Percentiles rank a stretch among this genome's conserved stretches.
Conservation (phyloP, 441 rosid genomes). For the Pelargonium citronellum region DNA sequence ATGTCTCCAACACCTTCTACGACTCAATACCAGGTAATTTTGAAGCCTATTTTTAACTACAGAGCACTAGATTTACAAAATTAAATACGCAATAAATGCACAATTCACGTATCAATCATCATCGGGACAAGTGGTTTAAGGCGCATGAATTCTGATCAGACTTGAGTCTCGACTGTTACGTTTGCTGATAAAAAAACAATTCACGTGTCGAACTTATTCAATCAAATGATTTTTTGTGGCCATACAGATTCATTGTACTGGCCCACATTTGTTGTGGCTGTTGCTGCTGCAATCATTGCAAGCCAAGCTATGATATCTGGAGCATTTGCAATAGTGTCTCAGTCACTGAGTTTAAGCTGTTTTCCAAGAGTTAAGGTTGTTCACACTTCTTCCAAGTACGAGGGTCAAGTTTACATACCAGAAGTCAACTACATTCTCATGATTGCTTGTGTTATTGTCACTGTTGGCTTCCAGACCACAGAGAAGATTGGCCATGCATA, state of each 20-base stretch:
- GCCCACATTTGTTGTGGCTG: constrained; percentile 70
- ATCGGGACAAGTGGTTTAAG: too few relatives aligned
- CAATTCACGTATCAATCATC: too few relatives aligned
- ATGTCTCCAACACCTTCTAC: constrained; percentile 56
- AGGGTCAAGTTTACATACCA: constrained; percentile 77
- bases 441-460: constrained; percentile 56
- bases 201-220: too few relatives aligned
- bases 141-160: too few relatives aligned
- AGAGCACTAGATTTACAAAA: too few relatives aligned
- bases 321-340: constrained; percentile 58
- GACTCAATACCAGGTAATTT: constrained; percentile 53
- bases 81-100: too few relatives aligned
- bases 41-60: background rate
- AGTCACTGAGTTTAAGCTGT: constrained; percentile 56
- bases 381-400: constrained; percentile 64
- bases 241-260: constrained; percentile 55
- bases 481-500: constrained; percentile 63
- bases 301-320: constrained; percentile 89
- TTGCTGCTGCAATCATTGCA: constrained; percentile 56
- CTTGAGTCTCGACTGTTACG: too few relatives aligned
- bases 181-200: too few relatives aligned
- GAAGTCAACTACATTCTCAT: constrained; percentile 73
- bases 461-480: constrained; percentile 39
- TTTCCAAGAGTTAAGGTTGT: constrained; percentile 73
- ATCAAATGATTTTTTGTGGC: background rate